Conservation (phyloP, 805 yeast genomes). For the Candida broadrunensis region DNA sequence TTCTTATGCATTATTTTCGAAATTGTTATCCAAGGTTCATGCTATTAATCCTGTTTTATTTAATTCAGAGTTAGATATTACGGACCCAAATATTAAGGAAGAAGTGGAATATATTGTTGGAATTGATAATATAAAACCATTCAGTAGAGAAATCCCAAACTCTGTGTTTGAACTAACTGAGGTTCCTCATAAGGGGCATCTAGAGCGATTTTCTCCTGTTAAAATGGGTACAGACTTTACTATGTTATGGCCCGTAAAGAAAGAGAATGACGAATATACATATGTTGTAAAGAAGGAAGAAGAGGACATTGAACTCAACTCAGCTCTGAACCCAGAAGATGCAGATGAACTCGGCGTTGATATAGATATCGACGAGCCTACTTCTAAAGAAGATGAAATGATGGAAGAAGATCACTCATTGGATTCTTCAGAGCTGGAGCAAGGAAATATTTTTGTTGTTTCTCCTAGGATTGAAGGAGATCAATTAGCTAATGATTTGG, state of each 20-base stretch:
- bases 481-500: slow-evolving; percentile 19
- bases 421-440: not conserved
- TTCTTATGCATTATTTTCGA: slow-evolving; percentile 18
- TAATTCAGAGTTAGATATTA: slow-evolving; percentile 18
- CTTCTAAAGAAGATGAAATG: slow-evolving; percentile 3
- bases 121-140: slow-evolving; percentile 19
- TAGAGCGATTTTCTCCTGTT: slow-evolving; percentile 22
- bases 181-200: slow-evolving; percentile 15
- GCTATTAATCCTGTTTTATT: slow-evolving; percentile 26
- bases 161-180: slow-evolving; percentile 28
- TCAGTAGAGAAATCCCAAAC: slow-evolving; percentile 13
- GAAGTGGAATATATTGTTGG: slow-evolving; percentile 34
- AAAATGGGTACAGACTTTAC: slow-evolving; percentile 31
- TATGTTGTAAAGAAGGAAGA: not conserved
- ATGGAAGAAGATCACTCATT: not conserved
- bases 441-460: slow-evolving; percentile 2
- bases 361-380: not conserved
- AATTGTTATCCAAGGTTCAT: slow-evolving; percentile 24
- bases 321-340: not conserved
- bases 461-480: not conserved
- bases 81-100: slow-evolving; percentile 20
- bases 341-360: not conserved
- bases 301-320: not conserved
- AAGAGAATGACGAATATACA: slow-evolving; percentile 2
- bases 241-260: slow-evolving; percentile 21